Conservation (phyloP, 2,329 filamentous ascomycete genomes). For the Sclerotinia sclerotiorum region DNA sequence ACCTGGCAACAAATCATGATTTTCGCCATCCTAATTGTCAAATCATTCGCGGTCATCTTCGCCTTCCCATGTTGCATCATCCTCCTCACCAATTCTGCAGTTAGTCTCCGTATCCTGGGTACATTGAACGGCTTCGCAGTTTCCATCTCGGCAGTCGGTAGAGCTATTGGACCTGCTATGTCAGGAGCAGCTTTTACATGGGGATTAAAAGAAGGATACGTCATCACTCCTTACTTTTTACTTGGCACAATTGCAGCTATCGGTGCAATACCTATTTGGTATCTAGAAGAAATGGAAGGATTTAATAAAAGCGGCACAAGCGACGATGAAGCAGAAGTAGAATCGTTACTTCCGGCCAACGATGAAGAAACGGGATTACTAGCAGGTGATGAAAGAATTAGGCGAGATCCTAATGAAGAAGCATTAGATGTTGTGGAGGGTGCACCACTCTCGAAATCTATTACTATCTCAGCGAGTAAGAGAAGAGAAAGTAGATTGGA, state of each 20-base stretch:
- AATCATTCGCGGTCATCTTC: slow-evolving; percentile 75
- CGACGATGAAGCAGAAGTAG: slow-evolving; percentile 38
- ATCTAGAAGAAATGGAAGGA: slow-evolving; percentile 72
- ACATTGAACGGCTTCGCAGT: slow-evolving; percentile 92
- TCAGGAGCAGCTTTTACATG: slow-evolving; percentile 71
- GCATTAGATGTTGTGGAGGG: slow-evolving; percentile 31
- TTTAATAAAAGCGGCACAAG: slow-evolving; percentile 48
- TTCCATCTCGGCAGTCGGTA: slow-evolving; percentile 74
- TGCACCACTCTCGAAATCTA: slow-evolving; percentile 21
- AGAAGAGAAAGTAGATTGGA: background rate
- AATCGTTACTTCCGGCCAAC: slow-evolving; percentile 26
- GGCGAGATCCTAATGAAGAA: slow-evolving; percentile 33
- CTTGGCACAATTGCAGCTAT: slow-evolving; percentile 63
- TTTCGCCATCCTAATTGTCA: slow-evolving; percentile 67
- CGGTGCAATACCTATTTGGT: slow-evolving; percentile 70
- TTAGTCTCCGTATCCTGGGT: slow-evolving; percentile 72
- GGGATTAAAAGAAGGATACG: slow-evolving; percentile 73
- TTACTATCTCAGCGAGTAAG: background rate
- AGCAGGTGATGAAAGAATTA: slow-evolving; percentile 29
- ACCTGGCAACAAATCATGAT: slow-evolving; percentile 59
- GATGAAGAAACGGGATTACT: slow-evolving; percentile 30
- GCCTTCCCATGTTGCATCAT: slow-evolving; percentile 90
- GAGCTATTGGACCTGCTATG: slow-evolving; percentile 74
- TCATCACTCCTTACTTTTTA: slow-evolving; percentile 79
- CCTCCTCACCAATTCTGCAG: slow-evolving; percentile 82